Evolutionary conservation across 23 red algal species (phyloP), one percentile per base, ranked within the genome.

Genomic region (Gracilariopsis chorda): DNA sequence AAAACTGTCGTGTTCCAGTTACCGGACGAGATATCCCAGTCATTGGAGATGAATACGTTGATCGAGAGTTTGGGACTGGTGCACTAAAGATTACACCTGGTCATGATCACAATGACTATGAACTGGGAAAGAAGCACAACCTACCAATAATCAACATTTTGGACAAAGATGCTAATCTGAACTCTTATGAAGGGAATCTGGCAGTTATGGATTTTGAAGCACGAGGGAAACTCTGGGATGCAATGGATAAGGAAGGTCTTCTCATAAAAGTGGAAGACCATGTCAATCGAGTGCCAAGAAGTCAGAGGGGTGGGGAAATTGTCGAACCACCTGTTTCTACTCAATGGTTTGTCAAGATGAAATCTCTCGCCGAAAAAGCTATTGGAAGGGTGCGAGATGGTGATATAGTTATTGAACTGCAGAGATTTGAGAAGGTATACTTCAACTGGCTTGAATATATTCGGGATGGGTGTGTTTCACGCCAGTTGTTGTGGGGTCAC

Each of bases 401-500:
- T 43, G 37, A 74, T 2, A 95, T 98, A 51, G 37, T 59, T 48
- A 88, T 98, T 23, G 79, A 93, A 41, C 96, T 93, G 44, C 62
- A 93, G 37, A 82, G 96, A 8, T 95, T 98, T 58, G 96, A 98
- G 57, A 98, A 98, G 77, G 82, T 92, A 44, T 98, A 98, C 80
- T 95, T 78, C 58, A 82, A 94, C 64, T 98, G 96, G 96, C 79
- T 98, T 43, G 96, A 95, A 39, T 87, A 98, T 70, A 95, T 98
- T 68, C 86, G 91, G 13, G 96, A 98, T 78, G 95, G 96, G 96
- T 98, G 96, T 60, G 81, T 98, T 14, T 96, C 93, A 16, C 90
- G 96, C 33, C 96, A 98, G 79, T 88, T 98, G 0, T 98, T 93
- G 96, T 98, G 96, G 96, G 96, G 96, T 21, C 96, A 98, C 79